These are phyloP conservation scores for Novymonas esmeraldas DNA, from an alignment of 208 protist genomes.

Conservation along the genomic window DNA sequence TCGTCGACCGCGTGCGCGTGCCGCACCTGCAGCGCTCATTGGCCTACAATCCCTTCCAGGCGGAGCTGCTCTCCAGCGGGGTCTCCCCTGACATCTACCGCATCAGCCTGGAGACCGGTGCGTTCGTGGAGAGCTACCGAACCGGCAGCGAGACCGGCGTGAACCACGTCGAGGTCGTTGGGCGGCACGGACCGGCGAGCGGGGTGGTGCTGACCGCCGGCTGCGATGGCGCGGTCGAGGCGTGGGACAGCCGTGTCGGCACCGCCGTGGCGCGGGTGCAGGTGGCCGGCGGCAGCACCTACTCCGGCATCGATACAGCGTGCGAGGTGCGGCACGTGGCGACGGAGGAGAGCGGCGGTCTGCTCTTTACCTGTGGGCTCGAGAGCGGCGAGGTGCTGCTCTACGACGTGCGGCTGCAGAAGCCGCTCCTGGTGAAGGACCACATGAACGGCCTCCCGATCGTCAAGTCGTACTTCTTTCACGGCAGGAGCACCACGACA, in stretches of 20 bases:
- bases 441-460: slow-evolving; percentile 96
- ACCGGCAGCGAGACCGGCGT: slow-evolving; percentile 57
- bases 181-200: slow-evolving; percentile 50
- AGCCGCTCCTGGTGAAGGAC: slow-evolving; percentile 94
- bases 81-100: slow-evolving; percentile 78
- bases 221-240: slow-evolving; percentile 78
- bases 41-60: slow-evolving; percentile 67
- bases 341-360: slow-evolving; percentile 66
- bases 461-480: slow-evolving; percentile 92
- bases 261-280: slow-evolving; percentile 54
- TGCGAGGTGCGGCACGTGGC: slow-evolving; percentile 76
- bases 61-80: slow-evolving; percentile 81
- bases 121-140: slow-evolving; percentile 84
- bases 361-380: slow-evolving; percentile 83
- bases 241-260: slow-evolving; percentile 73
- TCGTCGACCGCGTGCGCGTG: slow-evolving; percentile 80
- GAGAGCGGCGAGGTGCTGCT: slow-evolving; percentile 80
- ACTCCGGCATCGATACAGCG: slow-evolving; percentile 31
- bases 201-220: slow-evolving; percentile 73
- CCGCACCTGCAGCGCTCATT: slow-evolving; percentile 86
- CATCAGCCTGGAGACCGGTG: slow-evolving; percentile 83
- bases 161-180: slow-evolving; percentile 77
- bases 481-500: slow-evolving; percentile 75
- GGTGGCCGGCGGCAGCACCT: slow-evolving; percentile 40
- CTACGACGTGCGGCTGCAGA: slow-evolving; percentile 88